Percentiles rank a stretch among this genome's conserved stretches.
Evolutionary conservation across 169 alveolate genomes (phyloP).

Genomic region (Plasmodium blacklocki): DNA sequence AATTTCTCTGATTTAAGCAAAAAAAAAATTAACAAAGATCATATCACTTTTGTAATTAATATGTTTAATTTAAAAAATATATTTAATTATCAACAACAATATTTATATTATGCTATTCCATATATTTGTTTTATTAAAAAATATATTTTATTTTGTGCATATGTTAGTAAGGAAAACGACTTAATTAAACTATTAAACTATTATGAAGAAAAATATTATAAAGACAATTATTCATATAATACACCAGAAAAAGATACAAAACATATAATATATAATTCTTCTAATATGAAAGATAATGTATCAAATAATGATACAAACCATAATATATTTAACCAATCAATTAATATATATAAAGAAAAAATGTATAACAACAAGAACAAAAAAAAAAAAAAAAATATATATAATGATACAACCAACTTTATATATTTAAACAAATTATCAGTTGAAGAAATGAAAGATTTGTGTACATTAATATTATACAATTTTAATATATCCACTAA

Average conservation of each 20-base stretch:
- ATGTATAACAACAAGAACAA: neutral
- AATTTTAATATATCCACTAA: slow-evolving; percentile 32
- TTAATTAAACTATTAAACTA: slow-evolving; percentile 22
- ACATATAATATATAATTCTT: too few species aligned
- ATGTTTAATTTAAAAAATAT: slow-evolving; percentile 28
- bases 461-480: slow-evolving; percentile 49
- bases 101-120: slow-evolving; percentile 37
- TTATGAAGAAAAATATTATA: slow-evolving; percentile 19
- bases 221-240: neutral
- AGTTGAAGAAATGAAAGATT: slow-evolving; percentile 27
- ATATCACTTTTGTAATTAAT: slow-evolving; percentile 20
- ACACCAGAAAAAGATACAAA: neutral
- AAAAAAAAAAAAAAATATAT: neutral
- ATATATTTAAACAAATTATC: slow-evolving; percentile 17
- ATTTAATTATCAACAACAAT: slow-evolving; percentile 42
- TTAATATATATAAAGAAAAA: slow-evolving; percentile 4
- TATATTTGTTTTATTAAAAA: slow-evolving; percentile 41
- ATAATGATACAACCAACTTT: neutral
- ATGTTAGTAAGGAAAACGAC: slow-evolving; percentile 31
- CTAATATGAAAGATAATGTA: neutral
- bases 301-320: neutral
- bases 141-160: slow-evolving; percentile 35
- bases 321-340: neutral
- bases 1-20: slow-evolving; percentile 41
- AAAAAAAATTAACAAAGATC: slow-evolving; percentile 45